Percentiles rank a stretch among this genome's conserved stretches.
These are phyloP conservation scores for Talaromyces sp. DNA, from an alignment of 2,329 filamentous ascomycete genomes.

Conservation along the genomic window DNA sequence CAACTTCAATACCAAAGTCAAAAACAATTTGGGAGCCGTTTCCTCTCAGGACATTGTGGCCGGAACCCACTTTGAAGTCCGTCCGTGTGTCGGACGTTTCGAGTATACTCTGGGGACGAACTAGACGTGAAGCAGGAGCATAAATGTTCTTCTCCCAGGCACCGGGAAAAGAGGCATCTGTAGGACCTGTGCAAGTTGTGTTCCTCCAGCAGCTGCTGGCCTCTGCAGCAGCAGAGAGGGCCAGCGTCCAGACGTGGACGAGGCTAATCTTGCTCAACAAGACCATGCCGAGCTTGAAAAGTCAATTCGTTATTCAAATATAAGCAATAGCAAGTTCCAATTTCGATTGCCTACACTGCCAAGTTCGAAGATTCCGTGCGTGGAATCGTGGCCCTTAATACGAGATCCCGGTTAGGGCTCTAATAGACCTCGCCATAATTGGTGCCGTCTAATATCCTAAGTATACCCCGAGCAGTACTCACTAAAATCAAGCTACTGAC, in stretches of 20 bases:
- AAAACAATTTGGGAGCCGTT: conserved; percentile 56
- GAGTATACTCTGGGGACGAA: conserved; percentile 47
- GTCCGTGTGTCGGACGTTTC: conserved; percentile 32
- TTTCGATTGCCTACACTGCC: neutral
- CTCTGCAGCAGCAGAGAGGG: conserved; percentile 21
- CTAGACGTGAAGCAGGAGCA: conserved; percentile 52
- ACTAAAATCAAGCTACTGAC: neutral
- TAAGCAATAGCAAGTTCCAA: neutral
- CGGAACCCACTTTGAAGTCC: conserved; percentile 30
- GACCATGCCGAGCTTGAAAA: conserved; percentile 1
- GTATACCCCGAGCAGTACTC: neutral
- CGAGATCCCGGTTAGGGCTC: neutral
- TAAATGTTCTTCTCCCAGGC: conserved; percentile 59
- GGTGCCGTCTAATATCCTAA: neutral
- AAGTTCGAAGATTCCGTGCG: neutral
- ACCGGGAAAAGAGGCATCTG: conserved; percentile 53
- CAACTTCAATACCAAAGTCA: conserved; percentile 59
- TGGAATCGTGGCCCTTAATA: conserved; percentile 2
- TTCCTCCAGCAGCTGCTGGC: conserved; percentile 52
- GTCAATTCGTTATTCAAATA: neutral
- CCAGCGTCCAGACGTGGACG: conserved; percentile 17
- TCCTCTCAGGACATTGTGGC: conserved; percentile 32
- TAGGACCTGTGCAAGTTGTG: conserved; percentile 52
- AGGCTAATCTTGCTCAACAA: conserved; percentile 1
- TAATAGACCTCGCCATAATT: neutral